These are phyloP conservation scores for Botrytis cinerea DNA, from an alignment of 2,329 filamentous ascomycete genomes.

Conservation along the genomic window DNA sequence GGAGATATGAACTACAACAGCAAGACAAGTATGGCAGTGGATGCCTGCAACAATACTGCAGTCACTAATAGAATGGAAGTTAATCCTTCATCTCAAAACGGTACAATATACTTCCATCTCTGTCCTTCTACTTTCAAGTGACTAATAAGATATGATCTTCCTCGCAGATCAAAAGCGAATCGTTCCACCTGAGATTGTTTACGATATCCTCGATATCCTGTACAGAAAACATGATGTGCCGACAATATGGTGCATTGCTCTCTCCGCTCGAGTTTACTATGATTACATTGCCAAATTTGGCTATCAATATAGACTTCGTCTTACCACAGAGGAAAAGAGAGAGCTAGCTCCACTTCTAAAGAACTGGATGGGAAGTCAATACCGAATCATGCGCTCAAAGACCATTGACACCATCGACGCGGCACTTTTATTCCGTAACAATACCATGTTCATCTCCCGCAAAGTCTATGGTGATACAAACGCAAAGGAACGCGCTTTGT, in stretches of 20 bases:
- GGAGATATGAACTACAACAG: not conserved
- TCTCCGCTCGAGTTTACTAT: not conserved
- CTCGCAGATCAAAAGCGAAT: not conserved
- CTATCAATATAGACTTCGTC: not conserved
- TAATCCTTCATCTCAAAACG: not conserved
- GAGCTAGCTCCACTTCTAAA: not conserved
- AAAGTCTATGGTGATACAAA: not conserved
- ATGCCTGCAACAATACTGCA: not conserved
- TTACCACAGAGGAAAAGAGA: not conserved
- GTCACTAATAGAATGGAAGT: not conserved
- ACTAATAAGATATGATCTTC: not conserved
- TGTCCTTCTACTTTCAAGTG: not conserved
- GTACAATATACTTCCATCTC: not conserved
- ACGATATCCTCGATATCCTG: not conserved
- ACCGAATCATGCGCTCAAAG: not conserved
- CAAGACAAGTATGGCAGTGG: not conserved
- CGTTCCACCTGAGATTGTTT: not conserved
- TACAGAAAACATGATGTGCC: not conserved
- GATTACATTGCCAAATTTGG: not conserved
- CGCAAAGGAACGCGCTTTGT: not conserved
- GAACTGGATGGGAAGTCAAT: not conserved
- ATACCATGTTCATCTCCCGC: not conserved
- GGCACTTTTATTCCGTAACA: not conserved
- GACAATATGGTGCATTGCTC: not conserved
- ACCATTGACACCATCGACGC: not conserved